Percentiles rank a stretch among this genome's conserved stretches.
These are phyloP conservation scores for Aspergillus quadricinctus DNA, from an alignment of 2,329 filamentous ascomycete species.

Conservation along the genomic window DNA sequence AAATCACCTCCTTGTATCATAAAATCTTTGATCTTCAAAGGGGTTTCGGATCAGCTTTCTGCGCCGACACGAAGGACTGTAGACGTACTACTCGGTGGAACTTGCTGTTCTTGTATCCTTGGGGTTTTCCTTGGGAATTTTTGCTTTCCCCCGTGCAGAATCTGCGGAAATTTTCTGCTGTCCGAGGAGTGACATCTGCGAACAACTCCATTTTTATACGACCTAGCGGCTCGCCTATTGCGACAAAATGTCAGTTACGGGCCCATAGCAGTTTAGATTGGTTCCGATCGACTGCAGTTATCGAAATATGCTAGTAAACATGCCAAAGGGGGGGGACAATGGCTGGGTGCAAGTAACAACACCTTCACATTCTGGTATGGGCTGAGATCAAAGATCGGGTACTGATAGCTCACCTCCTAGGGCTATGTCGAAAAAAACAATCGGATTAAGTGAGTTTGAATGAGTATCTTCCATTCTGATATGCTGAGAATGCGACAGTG, in stretches of 20 bases:
- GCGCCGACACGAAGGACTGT: neutral
- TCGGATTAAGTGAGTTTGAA: slow-evolving; percentile 28
- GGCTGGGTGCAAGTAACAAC: neutral
- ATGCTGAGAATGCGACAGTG: neutral
- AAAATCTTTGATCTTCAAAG: slow-evolving; percentile 76
- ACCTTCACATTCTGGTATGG: neutral
- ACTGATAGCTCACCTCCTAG: slow-evolving; percentile 41
- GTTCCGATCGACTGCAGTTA: neutral
- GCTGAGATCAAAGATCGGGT: neutral
- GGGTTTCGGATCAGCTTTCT: neutral
- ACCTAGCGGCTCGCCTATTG: slow-evolving; percentile 73
- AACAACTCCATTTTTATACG: slow-evolving; percentile 90
- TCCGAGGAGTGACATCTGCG: slow-evolving; percentile 75
- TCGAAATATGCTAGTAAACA: neutral
- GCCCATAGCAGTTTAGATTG: neutral
- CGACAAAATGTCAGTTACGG: slow-evolving; percentile 1
- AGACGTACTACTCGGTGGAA: slow-evolving; percentile 83
- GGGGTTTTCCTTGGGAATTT: slow-evolving; percentile 68
- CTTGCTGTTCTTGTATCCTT: slow-evolving; percentile 91
- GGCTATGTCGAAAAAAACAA: slow-evolving; percentile 49
- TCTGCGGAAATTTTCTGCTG: slow-evolving; percentile 93
- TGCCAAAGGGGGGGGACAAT: neutral
- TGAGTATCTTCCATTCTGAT: neutral
- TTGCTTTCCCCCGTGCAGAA: slow-evolving; percentile 95
- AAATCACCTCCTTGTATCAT: slow-evolving; percentile 99